A percentile compares a stretch with the other conserved stretches of the same genome.
Evolutionary conservation across 2,329 filamentous ascomycete species (phyloP).

Genomic region (Fusarium nelsonii): DNA sequence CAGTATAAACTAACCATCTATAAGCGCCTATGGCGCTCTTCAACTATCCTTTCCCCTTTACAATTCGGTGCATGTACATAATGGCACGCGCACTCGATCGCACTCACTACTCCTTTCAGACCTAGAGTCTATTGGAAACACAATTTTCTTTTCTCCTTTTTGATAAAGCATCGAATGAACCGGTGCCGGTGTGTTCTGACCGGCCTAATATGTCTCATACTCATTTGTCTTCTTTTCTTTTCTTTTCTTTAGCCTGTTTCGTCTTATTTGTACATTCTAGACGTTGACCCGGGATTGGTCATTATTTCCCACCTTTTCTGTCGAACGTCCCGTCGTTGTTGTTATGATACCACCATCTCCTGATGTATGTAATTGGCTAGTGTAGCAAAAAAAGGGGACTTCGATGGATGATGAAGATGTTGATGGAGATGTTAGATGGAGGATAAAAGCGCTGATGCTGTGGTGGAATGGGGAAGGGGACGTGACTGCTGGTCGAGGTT

Average conservation of each 20-base stretch:
- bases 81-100: conserved; percentile 26
- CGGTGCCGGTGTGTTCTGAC: conserved; percentile 48
- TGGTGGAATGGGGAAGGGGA: conserved; percentile 31
- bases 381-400: conserved; percentile 37
- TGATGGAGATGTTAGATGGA: conserved; percentile 33
- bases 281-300: conserved; percentile 50
- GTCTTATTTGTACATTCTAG: conserved; percentile 53
- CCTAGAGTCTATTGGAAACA: conserved; percentile 32
- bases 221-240: conserved; percentile 36
- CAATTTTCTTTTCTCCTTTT: conserved; percentile 41
- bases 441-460: conserved; percentile 18
- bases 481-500: conserved; percentile 40
- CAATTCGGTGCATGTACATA: conserved; percentile 34
- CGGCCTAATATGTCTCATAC: conserved; percentile 53
- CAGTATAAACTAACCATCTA: conserved; percentile 5
- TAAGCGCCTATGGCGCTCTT: conserved; percentile 33
- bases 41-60: conserved; percentile 25
- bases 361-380: conserved; percentile 50
- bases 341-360: conserved; percentile 51
- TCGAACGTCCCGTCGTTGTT: conserved; percentile 43
- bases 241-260: conserved; percentile 29
- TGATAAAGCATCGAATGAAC: conserved; percentile 45
- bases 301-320: conserved; percentile 41
- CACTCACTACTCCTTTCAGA: conserved; percentile 35
- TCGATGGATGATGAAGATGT: conserved; percentile 26